These are phyloP conservation scores for Neohortaea acidophila DNA, from an alignment of 495 filamentous ascomycete species.

Conservation along the genomic window DNA sequence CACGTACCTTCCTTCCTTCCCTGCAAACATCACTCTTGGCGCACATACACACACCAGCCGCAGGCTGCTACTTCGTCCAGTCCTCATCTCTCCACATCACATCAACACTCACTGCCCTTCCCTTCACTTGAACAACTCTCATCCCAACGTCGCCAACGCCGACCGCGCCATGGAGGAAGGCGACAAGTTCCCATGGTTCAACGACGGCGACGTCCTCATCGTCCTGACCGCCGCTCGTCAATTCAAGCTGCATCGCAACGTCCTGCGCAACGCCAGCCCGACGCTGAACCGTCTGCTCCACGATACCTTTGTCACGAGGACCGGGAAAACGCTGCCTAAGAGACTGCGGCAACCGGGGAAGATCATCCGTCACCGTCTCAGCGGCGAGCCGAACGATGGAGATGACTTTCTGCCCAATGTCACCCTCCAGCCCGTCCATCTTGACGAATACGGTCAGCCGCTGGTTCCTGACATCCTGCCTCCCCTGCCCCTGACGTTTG, in stretches of 20 bases:
- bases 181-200: slow-evolving; percentile 9
- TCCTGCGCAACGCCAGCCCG: slow-evolving; percentile 13
- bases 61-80: neutral
- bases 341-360: slow-evolving; percentile 14
- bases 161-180: neutral
- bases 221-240: slow-evolving; percentile 16
- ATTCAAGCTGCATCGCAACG: slow-evolving; percentile 18
- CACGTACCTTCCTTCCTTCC: neutral
- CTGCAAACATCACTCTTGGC: neutral
- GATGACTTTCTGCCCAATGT: neutral
- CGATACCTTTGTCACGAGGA: too few species aligned
- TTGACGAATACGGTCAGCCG: slow-evolving; percentile 5
- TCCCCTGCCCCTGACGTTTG: slow-evolving; percentile 2
- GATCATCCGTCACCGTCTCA: slow-evolving; percentile 17
- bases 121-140: neutral
- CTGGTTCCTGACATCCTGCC: too few species aligned
- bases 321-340: too few species aligned
- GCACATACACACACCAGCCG: neutral
- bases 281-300: slow-evolving; percentile 12
- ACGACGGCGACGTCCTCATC: slow-evolving; percentile 21
- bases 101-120: neutral
- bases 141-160: neutral
- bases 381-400: slow-evolving; percentile 3
- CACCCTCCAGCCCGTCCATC: slow-evolving; percentile 6
- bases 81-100: neutral